Conservation (phyloP, 257 asterid species). For the Plantago ovata region DNA sequence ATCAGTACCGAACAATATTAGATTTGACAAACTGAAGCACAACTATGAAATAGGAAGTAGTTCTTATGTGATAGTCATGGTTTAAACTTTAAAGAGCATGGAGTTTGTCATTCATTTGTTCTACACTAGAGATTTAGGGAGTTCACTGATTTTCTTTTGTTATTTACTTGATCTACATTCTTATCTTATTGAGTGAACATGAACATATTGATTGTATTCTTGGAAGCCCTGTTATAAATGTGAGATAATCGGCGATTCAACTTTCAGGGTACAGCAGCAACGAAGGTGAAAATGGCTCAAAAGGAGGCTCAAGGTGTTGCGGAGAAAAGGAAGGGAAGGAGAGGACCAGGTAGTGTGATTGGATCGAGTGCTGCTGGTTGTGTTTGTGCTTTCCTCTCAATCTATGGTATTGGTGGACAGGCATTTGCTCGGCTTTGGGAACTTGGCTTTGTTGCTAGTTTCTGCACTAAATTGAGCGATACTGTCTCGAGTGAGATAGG, state of each 20-base stretch:
- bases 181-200: too few species aligned
- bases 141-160: too few species aligned
- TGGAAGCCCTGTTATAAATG: neutral
- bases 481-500: constrained; percentile 99
- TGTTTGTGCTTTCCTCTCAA: constrained; percentile 73
- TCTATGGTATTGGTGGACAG: constrained; percentile 65
- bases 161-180: neutral
- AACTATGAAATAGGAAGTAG: too few species aligned
- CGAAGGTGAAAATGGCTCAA: constrained; percentile 94
- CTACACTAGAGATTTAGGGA: too few species aligned
- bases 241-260: constrained; percentile 18
- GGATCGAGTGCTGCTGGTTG: constrained; percentile 98
- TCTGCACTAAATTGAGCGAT: constrained; percentile 93
- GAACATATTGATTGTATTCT: too few species aligned
- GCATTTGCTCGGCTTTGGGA: constrained; percentile 62
- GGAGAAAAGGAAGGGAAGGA: constrained; percentile 89
- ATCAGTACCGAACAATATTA: too few species aligned
- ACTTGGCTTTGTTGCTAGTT: constrained; percentile 90
- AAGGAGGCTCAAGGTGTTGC: constrained; percentile 97
- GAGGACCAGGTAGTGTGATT: constrained; percentile 95
- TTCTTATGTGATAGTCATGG: too few species aligned
- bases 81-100: too few species aligned
- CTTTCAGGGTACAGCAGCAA: constrained; percentile 83
- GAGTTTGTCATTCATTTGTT: too few species aligned
- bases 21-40: too few species aligned